A percentile compares a stretch with the other conserved stretches of the same genome.
phyloP scores from a whole-genome alignment of 805 yeast species.

The Wickerhamiella occidentalis region DNA sequence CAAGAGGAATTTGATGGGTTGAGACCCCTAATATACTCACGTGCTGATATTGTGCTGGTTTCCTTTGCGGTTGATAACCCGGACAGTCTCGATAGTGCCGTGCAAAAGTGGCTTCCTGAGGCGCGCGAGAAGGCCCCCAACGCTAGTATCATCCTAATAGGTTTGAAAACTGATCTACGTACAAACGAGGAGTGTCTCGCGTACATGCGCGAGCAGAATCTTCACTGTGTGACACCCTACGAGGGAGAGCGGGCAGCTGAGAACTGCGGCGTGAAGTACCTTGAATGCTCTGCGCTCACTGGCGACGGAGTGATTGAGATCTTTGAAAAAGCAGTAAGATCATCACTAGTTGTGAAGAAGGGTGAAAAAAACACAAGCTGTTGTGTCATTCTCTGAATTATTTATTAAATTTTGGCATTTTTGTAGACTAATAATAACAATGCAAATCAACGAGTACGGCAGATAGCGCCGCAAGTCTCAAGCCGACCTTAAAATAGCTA shows the following conservation, averaged over 20 bases:
- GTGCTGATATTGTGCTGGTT: constrained; percentile 73
- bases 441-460: neutral
- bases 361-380: constrained; percentile 14
- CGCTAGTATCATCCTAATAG: constrained; percentile 67
- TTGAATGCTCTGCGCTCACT: constrained; percentile 83
- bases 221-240: constrained; percentile 32
- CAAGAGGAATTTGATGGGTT: constrained; percentile 90
- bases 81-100: constrained; percentile 5
- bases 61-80: constrained; percentile 47
- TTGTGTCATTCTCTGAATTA: constrained; percentile 19
- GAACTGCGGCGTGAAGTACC: constrained; percentile 68
- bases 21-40: constrained; percentile 76
- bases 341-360: constrained; percentile 42
- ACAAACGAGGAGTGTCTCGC: constrained; percentile 30
- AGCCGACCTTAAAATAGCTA: no score
- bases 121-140: constrained; percentile 69
- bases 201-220: constrained; percentile 37
- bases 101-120: constrained; percentile 83
- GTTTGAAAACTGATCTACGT: constrained; percentile 73
- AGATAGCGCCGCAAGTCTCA: neutral
- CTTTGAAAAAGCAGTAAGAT: constrained; percentile 81
- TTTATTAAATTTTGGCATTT: neutral
- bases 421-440: neutral
- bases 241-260: constrained; percentile 62
- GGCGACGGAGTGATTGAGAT: constrained; percentile 95